Conservation (phyloP, 208 protist species). For the Acanthamoeba lenticulata region DNA sequence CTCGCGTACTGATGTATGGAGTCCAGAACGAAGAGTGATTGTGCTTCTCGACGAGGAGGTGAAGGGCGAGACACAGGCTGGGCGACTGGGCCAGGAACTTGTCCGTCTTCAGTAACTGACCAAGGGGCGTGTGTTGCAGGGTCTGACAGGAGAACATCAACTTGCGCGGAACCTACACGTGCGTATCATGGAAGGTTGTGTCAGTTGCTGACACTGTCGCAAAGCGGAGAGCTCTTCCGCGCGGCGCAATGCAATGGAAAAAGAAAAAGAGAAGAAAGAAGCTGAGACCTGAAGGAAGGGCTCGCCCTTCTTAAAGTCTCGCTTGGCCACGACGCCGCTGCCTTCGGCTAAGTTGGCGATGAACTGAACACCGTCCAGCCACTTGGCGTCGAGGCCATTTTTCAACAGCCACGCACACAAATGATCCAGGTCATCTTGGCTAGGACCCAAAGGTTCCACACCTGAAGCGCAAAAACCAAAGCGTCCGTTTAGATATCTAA, state of each 20-base stretch:
- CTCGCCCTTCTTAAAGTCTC: conserved; percentile 61
- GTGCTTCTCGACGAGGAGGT: conserved; percentile 60
- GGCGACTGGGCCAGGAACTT: conserved; percentile 45
- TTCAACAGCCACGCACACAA: conserved; percentile 45
- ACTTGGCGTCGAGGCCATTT: conserved; percentile 38
- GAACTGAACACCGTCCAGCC: conserved; percentile 45
- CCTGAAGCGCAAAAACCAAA: neutral
- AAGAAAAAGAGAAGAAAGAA: neutral
- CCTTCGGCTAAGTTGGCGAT: conserved; percentile 26
- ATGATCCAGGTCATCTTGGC: conserved; percentile 18
- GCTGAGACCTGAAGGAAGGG: conserved; percentile 62
- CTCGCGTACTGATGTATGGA: conserved; percentile 53
- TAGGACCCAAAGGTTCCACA: neutral
- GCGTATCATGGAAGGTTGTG: too few species aligned
- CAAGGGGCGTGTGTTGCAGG: conserved; percentile 25
- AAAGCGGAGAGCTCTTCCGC: too few species aligned
- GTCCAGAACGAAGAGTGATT: conserved; percentile 65
- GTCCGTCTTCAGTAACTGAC: conserved; percentile 13
- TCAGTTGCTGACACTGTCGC: too few species aligned
- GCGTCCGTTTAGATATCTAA: too few species aligned
- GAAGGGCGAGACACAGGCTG: conserved; percentile 57
- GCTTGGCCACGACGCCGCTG: conserved; percentile 27
- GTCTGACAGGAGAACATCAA: conserved; percentile 35
- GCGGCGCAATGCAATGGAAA: neutral
- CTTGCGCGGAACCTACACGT: conserved; percentile 61